These are phyloP conservation scores for Penicillium olsonii DNA, from an alignment of 2,329 filamentous ascomycete genomes.

Conservation along the genomic window DNA sequence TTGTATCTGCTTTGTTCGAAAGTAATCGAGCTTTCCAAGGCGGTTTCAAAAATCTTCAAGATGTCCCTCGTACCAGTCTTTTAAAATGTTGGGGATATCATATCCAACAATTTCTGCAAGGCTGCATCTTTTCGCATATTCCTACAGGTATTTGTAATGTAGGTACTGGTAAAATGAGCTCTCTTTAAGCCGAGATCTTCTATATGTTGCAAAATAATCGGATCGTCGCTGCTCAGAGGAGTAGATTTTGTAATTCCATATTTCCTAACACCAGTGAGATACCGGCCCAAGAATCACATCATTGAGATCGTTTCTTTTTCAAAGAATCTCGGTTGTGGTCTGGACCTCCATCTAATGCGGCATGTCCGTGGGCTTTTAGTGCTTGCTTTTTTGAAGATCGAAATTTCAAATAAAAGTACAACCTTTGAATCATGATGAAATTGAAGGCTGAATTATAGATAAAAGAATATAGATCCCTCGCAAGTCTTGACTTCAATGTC, in stretches of 20 bases:
- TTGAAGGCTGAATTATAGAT: too few relatives aligned
- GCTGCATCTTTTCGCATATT: neutral
- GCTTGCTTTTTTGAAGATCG: too few relatives aligned
- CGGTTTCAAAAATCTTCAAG: neutral
- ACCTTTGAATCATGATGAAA: too few relatives aligned
- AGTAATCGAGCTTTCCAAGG: neutral
- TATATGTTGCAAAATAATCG: neutral
- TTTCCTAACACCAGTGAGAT: neutral
- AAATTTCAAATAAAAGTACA: too few relatives aligned
- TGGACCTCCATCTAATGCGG: too few relatives aligned
- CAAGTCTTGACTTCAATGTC: too few relatives aligned
- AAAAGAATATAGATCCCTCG: too few relatives aligned
- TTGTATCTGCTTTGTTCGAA: neutral
- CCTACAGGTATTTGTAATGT: neutral
- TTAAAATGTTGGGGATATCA: neutral
- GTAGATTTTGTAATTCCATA: neutral
- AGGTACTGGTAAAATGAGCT: neutral
- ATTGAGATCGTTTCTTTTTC: slow-evolving; percentile 1
- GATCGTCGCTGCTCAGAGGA: slow-evolving; percentile 4
- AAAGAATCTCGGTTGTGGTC: too few relatives aligned
- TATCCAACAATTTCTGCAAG: neutral
- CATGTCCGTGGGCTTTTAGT: too few relatives aligned
- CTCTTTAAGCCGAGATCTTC: neutral
- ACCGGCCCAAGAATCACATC: neutral
- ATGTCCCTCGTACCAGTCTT: neutral